Base-by-base conservation (phyloP, 805 yeast species). In the Spathaspora sp. region DNA sequence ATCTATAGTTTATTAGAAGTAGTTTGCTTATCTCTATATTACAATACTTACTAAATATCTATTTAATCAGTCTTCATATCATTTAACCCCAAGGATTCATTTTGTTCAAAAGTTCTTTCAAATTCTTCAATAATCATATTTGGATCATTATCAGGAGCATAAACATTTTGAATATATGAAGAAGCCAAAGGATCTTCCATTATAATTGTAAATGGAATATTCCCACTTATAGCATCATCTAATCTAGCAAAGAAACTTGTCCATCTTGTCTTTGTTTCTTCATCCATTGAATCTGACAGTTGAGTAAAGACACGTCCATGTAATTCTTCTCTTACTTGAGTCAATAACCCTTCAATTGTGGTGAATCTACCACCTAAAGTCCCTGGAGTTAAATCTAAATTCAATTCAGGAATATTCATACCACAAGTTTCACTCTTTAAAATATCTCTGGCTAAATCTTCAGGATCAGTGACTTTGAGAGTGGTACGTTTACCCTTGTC, bases 311-410 rank as follows among this genome's bases (percentile, higher is more conserved):
- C 96, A 69, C 96, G 83, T 9, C 85, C 72, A 62, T 90, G 87
- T 56, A 94, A 80, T 68, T 94, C 98, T 55, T 91, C 97, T 59
- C 82, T 75, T 9, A 94, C 97, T 70, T 94, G 97, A 44, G 82
- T 78, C 59, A 94, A 72, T 50, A 94, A 78, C 55, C 99, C 99
- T 73, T 94, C 99, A 56, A 94, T 75, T 14, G 99, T 94, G 45
- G 99, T 94, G 76, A 94, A 94, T 66, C 99, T 82, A 52, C 99
- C 99, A 55, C 99, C 99, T 48, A 94, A 77, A 2, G 99, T 94
- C 54, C 99, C 99, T 42, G 96, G 92, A 14, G 92, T 89, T 62
- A 94, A 81, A 68, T 94, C 99, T 59, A 94, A 79, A 63, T 82
- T 83, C 55, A 94, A 77, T 72, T 94, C 99, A 4, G 99, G 98